Base-by-base conservation (phyloP, 257 asterid species). In the Cruciata laevipes region DNA sequence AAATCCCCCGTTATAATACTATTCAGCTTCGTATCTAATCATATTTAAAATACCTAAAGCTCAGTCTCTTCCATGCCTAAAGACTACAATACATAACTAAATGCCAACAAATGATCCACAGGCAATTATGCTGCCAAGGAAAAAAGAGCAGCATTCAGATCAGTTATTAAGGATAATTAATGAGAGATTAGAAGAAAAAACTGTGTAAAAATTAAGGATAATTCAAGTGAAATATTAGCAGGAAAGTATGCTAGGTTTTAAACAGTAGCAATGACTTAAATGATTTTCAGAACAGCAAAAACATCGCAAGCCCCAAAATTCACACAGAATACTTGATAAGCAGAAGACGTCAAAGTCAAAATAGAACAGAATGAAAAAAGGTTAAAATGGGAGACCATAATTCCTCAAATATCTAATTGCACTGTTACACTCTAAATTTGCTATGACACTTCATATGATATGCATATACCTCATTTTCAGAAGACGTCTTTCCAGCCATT, bases 391-490 rank as follows among this genome's bases (percentile, higher is more conserved):
- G 53, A 65, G 30, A 17, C 44, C 58, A 32, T 66, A 37, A 17
- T 49, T 11, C 30, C 9, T 32, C 42, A 16, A 21, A 23, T 3
- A 42, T 42, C 35, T 35, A 65, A 49, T 55, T 23, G 69, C 58
- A 38, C 7, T 38, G 47, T 18, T 14, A 49, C 21, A 49, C n/a
- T 14, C 7, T 49, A 18, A 49, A 52, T 18, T 49, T 0, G 11
- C 23, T 16, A 66, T 66, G 42, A 10, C 10, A 67, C 44, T 55
- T 24, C 3, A 49, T 16, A 27, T 24, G 17, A 24, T 56, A 56
- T 64, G 71, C 63, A 67, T 27, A 57, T 88, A 94, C 99, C 99
- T 94, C 99, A 63, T 80, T 74, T 76, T 90, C 97, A 76, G 76
- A 53, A 68, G 85, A 72, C 44, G 80, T 58, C 85, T 88, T 93